Evolutionary conservation across 352 stramenopile species (phyloP), one percentile per base, ranked within the genome.

Genomic region (Pythium dissotocum): DNA sequence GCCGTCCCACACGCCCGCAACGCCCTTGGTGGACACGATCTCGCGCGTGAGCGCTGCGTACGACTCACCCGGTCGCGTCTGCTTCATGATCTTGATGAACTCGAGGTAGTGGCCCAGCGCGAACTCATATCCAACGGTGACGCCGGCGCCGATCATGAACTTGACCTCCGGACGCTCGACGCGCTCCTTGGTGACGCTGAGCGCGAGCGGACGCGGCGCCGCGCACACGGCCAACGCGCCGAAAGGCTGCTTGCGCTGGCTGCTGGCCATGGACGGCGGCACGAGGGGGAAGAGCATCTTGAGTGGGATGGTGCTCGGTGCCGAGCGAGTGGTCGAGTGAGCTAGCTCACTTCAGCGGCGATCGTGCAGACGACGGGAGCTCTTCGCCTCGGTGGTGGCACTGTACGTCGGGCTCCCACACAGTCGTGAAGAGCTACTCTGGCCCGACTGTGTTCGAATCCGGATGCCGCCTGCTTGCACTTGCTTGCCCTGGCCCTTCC

Each of bases 31-130:
- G 35, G 79, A 63, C 60, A 96, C 93, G 76, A 98, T 98, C 44
- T 90, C 76, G 40, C 82, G 81, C 52, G 87, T 83, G 58, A 98
- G 76, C 24, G 83, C 65, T 32, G 77, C 53, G 71, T 98, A 98
- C 56, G 88, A 91, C 65, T 90, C 77, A 49, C 78, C 70, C 9
- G 86, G 90, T 49, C 85, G 82, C 55, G 88, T 96, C 77, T 97
- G 89, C 79, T 97, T 97, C 76, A 94, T 90, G 80, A 98, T 96
- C 78, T 98, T 98, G 65, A 97, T 80, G 78, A 98, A 98, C 73
- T 98, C 94, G 32, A 98, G 72, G 75, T 91, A 94, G 80, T 98
- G 93, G 36, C 93, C 93, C 14, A 93, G 63, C 26, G 83, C 83
- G 53, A 93, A 78, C 79, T 98, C 94, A 72, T 96, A 98, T 21